Conservation (phyloP, 805 yeast species). For the Zygosaccharomyces pseudorouxii region DNA sequence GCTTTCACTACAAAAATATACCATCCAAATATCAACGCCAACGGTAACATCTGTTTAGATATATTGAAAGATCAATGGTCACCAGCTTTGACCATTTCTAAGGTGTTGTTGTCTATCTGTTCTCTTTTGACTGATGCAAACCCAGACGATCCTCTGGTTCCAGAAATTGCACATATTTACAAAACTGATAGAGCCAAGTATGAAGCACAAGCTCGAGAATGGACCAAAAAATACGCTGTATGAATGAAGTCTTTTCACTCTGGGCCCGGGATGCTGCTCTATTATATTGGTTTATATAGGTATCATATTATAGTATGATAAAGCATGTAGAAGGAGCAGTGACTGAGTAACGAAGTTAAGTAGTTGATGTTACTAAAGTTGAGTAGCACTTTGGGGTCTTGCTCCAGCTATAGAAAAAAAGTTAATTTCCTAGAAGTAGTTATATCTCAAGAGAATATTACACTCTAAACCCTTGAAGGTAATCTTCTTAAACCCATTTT, state of each 20-base stretch:
- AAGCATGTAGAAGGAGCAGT: slow-evolving; percentile 6
- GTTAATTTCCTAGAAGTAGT: too few relatives aligned
- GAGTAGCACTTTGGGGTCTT: too few relatives aligned
- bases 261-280: slow-evolving; percentile 3
- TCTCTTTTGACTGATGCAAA: slow-evolving; percentile 95
- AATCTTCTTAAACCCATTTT: too few relatives aligned
- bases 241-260: slow-evolving; percentile 30
- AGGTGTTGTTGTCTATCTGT: slow-evolving; percentile 90
- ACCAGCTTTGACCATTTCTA: slow-evolving; percentile 94
- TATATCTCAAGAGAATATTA: too few relatives aligned
- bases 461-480: too few relatives aligned
- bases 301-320: slow-evolving; percentile 2
- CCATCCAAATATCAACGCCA: slow-evolving; percentile 94
- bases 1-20: slow-evolving; percentile 91
- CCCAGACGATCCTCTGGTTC: slow-evolving; percentile 98
- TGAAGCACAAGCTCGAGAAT: slow-evolving; percentile 95
- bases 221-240: slow-evolving; percentile 98
- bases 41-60: slow-evolving; percentile 94
- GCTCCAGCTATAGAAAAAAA: too few relatives aligned
- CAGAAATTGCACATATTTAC: slow-evolving; percentile 95
- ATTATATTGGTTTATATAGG: slow-evolving; percentile 3
- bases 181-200: slow-evolving; percentile 90
- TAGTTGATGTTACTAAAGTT: neutral
- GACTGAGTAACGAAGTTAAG: neutral
- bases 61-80: slow-evolving; percentile 98